A percentile compares a stretch with the other conserved stretches of the same genome.
Evolutionary conservation across 371 early-diverging fungal species (phyloP).

Genomic region (Dentiscutata heterogama): DNA sequence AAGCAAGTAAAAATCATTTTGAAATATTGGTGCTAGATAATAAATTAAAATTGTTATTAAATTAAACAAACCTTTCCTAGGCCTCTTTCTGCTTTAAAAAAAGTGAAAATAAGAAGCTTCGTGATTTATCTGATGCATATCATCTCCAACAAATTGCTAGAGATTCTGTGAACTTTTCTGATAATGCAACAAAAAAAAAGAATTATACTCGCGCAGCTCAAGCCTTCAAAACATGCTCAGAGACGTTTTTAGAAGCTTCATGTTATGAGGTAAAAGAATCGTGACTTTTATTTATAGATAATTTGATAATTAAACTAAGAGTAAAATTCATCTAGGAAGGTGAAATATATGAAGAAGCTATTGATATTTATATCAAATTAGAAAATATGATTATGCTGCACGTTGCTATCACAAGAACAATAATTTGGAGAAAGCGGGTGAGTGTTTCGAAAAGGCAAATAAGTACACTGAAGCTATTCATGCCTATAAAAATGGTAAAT

Average conservation of each 20-base stretch:
- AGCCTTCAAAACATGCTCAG: constrained; percentile 25
- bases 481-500: constrained; percentile 14
- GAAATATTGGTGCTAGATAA: not conserved
- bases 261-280: constrained; percentile 40
- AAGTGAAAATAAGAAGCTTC: not conserved
- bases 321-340: not conserved
- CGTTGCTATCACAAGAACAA: constrained; percentile 8
- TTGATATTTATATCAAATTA: not conserved
- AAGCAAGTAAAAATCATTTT: constrained; percentile 1
- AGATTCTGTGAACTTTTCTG: constrained; percentile 11
- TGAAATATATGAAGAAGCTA: constrained; percentile 20
- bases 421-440: not conserved
- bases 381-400: constrained; percentile 23
- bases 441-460: constrained; percentile 10
- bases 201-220: constrained; percentile 28
- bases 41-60: not conserved
- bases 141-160: constrained; percentile 31
- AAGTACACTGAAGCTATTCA: not conserved
- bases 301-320: not conserved
- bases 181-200: not conserved
- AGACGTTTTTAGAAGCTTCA: not conserved
- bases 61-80: not conserved
- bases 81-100: constrained; percentile 38
- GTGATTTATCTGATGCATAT: constrained; percentile 1
- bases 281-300: not conserved